Conservation (phyloP, 208 protist species). For the Leishmania martiniquensis region DNA sequence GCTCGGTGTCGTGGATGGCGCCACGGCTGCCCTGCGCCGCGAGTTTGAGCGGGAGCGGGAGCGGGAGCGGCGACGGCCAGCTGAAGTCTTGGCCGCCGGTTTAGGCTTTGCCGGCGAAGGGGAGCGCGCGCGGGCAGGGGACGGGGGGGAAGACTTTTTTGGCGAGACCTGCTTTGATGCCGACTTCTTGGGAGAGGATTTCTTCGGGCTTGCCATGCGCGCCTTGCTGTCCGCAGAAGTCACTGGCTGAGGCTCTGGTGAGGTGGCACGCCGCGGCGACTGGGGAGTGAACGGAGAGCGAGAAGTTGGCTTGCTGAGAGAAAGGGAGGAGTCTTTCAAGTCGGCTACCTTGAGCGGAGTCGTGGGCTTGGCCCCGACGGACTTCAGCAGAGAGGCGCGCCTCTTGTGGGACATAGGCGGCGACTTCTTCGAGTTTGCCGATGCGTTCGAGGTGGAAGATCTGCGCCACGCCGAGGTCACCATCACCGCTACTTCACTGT, state of each 20-base stretch:
- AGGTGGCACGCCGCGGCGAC: constrained; percentile 9
- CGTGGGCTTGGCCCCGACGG: constrained; percentile 24
- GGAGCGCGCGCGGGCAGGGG: constrained; percentile 24
- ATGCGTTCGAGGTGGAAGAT: constrained; percentile 11
- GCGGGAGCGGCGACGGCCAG: constrained; percentile 11
- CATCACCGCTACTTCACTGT: constrained; percentile 8
- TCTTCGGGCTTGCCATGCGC: constrained; percentile 24
- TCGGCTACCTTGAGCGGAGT: constrained; percentile 13
- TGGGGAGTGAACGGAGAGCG: constrained; percentile 8
- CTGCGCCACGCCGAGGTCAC: constrained; percentile 12
- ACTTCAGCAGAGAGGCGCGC: constrained; percentile 23
- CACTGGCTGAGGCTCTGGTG: not conserved
- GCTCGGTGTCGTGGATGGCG: constrained; percentile 32
- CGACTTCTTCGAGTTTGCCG: constrained; percentile 35
- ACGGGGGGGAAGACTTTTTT: constrained; percentile 14
- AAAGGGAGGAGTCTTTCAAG: not conserved
- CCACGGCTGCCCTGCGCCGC: not conserved
- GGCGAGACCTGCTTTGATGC: not conserved
- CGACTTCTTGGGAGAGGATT: constrained; percentile 13
- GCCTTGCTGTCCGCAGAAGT: constrained; percentile 1
- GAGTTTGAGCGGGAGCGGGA: constrained; percentile 13
- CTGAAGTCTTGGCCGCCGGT: constrained; percentile 12
- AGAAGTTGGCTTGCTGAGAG: not conserved
- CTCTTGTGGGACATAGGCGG: constrained; percentile 11
- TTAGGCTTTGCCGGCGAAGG: constrained; percentile 30